These are phyloP conservation scores for Botrytis fabae DNA, from an alignment of 2,329 filamentous ascomycete species.

Conservation along the genomic window DNA sequence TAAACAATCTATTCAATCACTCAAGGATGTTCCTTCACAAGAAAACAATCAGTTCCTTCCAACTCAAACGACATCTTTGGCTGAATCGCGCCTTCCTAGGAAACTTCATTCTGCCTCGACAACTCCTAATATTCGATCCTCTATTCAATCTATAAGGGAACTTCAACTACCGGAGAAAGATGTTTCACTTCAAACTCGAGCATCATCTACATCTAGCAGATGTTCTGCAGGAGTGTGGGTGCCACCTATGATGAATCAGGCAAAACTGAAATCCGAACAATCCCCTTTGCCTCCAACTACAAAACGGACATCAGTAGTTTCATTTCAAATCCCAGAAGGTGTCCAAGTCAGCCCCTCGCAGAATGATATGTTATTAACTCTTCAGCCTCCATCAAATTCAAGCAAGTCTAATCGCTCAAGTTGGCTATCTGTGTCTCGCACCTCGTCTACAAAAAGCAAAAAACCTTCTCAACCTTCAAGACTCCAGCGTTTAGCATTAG, in stretches of 20 bases:
- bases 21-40: neutral
- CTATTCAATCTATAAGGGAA: neutral
- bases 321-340: slow-evolving; percentile 9
- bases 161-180: neutral
- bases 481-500: neutral
- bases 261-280: neutral
- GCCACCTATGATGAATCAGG: neutral
- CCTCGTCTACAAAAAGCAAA: slow-evolving; percentile 9
- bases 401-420: slow-evolving; percentile 9
- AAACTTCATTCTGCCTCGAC: neutral
- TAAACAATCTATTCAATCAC: neutral
- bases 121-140: slow-evolving; percentile 6
- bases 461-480: neutral
- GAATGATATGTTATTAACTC: neutral
- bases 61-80: neutral
- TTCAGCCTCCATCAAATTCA: neutral
- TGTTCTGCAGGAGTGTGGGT: neutral
- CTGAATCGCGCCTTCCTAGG: neutral
- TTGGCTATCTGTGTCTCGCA: slow-evolving; percentile 16
- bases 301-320: slow-evolving; percentile 16
- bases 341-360: neutral
- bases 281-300: neutral
- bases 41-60: neutral
- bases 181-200: neutral
- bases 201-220: slow-evolving; percentile 5